Evolutionary conservation across 108 stramenopile genomes (phyloP), one percentile per base, ranked within the genome.

Genomic region (Schizochytrium sp.): DNA sequence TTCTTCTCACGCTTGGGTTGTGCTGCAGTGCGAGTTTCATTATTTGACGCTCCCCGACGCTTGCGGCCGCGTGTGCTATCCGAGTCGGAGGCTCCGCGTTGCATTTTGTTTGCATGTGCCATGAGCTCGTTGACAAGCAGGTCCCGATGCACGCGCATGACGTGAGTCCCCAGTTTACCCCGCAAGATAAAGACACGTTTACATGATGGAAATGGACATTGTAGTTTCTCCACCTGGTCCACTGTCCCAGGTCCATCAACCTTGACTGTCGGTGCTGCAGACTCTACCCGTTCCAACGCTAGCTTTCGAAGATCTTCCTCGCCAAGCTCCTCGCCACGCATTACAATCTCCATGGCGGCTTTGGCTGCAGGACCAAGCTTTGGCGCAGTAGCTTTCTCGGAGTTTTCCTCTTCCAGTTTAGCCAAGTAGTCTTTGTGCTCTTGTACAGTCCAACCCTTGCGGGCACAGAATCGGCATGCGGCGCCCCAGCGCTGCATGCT

Each of bases 401-500:
- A 44, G 64, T 69, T 44, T 38, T 69, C 44, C 64, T 69, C 64
- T 44, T 69, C 64, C 19, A 69, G 64, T 38, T 69, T 12, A 7
- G 8, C 5, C 64, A 69, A 38, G 28, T 69, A 69, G 12, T 12
- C 76, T 2, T 42, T 83, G 3, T 83, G 76, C 28, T 83, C 76
- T 42, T 83, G 28, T 28, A 47, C n/a, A 47, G 76, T 40, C 45
- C 19, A 40, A n/a, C 76, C 76, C 50, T 55, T 55, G 50, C 53
- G 47, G 8, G 76, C 5, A 53, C 76, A 83, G 10, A 17, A 49
- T 10, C 76, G 19, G 50, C 50, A 49, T 42, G 76, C 53, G 53
- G 76, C 76, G 13, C 76, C 76, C 76, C 76, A 83, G n/a, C 76
- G 76, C 0, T 55, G 53, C 76, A 55, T 49, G 53, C 76, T 83